Conservation (phyloP, 139 green algal genomes). For the Deuterostichococcus epilithicus region DNA sequence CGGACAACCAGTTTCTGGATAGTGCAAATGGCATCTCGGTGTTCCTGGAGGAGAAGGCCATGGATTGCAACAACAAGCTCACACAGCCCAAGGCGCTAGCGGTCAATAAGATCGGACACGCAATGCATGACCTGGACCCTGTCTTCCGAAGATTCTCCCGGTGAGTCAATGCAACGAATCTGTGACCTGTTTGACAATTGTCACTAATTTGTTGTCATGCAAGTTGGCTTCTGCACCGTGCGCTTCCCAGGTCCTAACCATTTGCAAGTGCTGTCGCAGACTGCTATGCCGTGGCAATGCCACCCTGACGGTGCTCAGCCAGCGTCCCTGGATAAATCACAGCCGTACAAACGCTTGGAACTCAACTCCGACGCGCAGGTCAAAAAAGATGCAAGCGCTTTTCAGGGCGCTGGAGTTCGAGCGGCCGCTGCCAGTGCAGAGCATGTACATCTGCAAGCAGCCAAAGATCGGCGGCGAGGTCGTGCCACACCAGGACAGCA, state of each 20-base stretch:
- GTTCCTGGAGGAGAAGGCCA: constrained; percentile 85
- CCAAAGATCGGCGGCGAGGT: constrained; percentile 90
- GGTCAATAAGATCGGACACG: constrained; percentile 94
- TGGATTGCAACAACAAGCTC: constrained; percentile 58
- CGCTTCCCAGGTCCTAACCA: too few relatives aligned
- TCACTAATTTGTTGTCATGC: too few relatives aligned
- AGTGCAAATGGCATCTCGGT: constrained; percentile 53
- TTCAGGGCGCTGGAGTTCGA: constrained; percentile 65
- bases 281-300: too few relatives aligned
- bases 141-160: constrained; percentile 77
- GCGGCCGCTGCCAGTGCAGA: constrained; percentile 87
- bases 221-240: too few relatives aligned
- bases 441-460: constrained; percentile 94
- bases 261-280: too few relatives aligned
- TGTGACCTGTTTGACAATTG: too few relatives aligned
- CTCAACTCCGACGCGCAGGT: neutral
- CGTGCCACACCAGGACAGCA: constrained; percentile 82
- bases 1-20: constrained; percentile 75
- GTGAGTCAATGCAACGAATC: too few relatives aligned
- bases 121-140: constrained; percentile 91
- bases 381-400: constrained; percentile 46
- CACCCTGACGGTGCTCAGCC: too few relatives aligned
- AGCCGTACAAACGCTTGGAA: too few relatives aligned
- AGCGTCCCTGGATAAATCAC: too few relatives aligned
- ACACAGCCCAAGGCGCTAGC: constrained; percentile 48